Evolutionary conservation across 2,329 filamentous ascomycete species (phyloP), one percentile per base, ranked within the genome.

Genomic region (Fusarium euwallaceae): DNA sequence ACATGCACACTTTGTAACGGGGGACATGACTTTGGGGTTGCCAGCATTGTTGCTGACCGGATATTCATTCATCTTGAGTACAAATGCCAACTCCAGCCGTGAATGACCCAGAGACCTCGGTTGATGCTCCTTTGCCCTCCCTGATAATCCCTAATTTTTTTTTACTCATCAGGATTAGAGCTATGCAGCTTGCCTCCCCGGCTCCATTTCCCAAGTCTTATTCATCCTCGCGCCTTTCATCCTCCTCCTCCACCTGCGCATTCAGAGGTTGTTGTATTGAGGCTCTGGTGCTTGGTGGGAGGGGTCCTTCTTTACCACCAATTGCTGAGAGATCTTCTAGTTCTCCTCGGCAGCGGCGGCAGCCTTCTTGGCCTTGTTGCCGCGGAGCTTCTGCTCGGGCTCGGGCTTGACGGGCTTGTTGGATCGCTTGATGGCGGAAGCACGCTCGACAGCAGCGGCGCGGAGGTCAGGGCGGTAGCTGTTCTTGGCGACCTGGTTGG

Each of bases 381-480:
- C 95, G 82, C 95, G 91, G 80, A 89, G 88, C 92, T 97, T 97
- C 82, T 85, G 83, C 87, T 92, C 91, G 80, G 91, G 91, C 75
- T 87, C 86, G 72, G 92, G 89, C 92, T 97, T 97, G 87, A 92
- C 91, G 79, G 92, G 87, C 84, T 89, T 90, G 91, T 97, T 93
- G 80, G 93, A 92, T 82, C 89, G 88, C 85, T 92, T 93, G 88
- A 98, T 90, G 81, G 95, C 95, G 81, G 92, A 95, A 83, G 93
- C 95, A 82, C 97, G 94, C 86, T 95, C 88, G 82, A 98, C 92
- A 80, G 96, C 95, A 81, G 89, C 88, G 82, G 90, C 87, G 80
- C 93, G 93, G 86, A 95, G 89, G 84, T 96, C 94, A 81, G 89
- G 81, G 80, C 94, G 94, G 93, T 98, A 99, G 83, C 92, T 91